Base-by-base conservation (phyloP, 2,329 filamentous ascomycete genomes). In the Fragosphaeria purpurea region DNA sequence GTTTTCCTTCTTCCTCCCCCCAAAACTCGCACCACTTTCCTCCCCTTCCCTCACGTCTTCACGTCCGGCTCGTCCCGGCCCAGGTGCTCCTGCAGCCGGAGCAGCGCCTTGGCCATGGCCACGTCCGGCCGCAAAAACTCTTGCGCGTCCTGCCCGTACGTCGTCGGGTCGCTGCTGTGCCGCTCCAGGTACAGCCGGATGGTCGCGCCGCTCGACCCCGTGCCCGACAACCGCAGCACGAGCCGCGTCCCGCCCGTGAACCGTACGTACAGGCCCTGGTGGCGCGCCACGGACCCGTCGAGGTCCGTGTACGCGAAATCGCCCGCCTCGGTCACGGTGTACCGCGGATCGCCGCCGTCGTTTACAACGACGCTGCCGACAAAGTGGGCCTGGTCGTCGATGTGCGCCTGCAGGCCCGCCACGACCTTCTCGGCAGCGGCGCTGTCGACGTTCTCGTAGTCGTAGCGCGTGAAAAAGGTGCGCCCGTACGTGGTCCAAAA, bases 221-320 rank as follows among this genome's bases (percentile, higher is more conserved):
- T 98, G 47, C 93, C 93, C 1, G 91, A 97, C 53, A 98, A 76
- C 61, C 93, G 86, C 52, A 97, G 89, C 48, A 98, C 89, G 54
- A 97, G 91, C 59, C 93, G 86, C 72, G 88, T 95, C 56, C 91
- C 91, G 53, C 94, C 90, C 50, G 89, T 88, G 70, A 97, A 97
- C 69, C 87, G 86, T 66, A 90, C 86, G 65, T 87, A 98, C 60
- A 98, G 82, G 58, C 93, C 93, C 74, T 98, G 93, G 75, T 96
- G 94, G 66, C 89, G 88, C 63, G 88, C 86, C 50, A 97, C 88
- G 58, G 88, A 95, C 55, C 91, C 93, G 63, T 98, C 93, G n/a
- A 98, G 83, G 65, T 98, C 93, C 7, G 88, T 97, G 79, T 98
- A 98, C 35, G 88, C 88, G 70, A 98, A 98, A 77, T 98, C 90